phyloP scores from a whole-genome alignment of 2,329 filamentous ascomycete genomes.

The Cladosporium sp. region DNA sequence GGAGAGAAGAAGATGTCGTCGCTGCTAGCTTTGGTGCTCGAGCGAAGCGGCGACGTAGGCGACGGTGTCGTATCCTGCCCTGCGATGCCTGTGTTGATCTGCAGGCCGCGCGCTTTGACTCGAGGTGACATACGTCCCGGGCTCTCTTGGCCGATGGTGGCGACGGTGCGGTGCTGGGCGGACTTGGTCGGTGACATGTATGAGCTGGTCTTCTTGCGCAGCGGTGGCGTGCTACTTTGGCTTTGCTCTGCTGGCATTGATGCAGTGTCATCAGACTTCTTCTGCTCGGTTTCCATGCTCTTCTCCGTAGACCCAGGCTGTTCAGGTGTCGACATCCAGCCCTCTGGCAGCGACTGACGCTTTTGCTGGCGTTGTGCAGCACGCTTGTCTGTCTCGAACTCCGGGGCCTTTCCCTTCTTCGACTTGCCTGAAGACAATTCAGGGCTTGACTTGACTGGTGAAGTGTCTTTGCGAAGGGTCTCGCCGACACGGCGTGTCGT shows the following conservation, averaged over 20 bases:
- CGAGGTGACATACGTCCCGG: background rate
- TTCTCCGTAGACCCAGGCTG: constrained; percentile 21
- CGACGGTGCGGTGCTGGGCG: constrained; percentile 1
- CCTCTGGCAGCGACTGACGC: constrained; percentile 25
- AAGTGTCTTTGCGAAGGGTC: constrained; percentile 21
- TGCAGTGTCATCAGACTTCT: background rate
- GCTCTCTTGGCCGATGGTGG: background rate
- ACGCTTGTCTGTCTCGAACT: constrained; percentile 17
- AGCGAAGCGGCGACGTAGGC: background rate
- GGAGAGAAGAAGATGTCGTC: background rate
- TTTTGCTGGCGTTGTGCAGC: constrained; percentile 20
- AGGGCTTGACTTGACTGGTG: background rate
- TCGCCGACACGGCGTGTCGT: constrained; percentile 23
- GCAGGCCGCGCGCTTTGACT: background rate
- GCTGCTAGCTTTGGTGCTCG: background rate
- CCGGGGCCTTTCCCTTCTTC: constrained; percentile 15
- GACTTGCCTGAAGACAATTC: constrained; percentile 20
- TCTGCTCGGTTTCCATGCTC: background rate
- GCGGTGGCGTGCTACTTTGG: background rate
- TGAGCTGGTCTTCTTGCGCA: constrained; percentile 27
- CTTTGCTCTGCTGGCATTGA: background rate
- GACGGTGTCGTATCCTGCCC: background rate
- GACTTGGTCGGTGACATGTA: constrained; percentile 32
- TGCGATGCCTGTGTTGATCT: background rate
- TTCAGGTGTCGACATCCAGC: constrained; percentile 25